Conservation (phyloP, 768 basidiomycete genomes). For the Mycena floridula region DNA sequence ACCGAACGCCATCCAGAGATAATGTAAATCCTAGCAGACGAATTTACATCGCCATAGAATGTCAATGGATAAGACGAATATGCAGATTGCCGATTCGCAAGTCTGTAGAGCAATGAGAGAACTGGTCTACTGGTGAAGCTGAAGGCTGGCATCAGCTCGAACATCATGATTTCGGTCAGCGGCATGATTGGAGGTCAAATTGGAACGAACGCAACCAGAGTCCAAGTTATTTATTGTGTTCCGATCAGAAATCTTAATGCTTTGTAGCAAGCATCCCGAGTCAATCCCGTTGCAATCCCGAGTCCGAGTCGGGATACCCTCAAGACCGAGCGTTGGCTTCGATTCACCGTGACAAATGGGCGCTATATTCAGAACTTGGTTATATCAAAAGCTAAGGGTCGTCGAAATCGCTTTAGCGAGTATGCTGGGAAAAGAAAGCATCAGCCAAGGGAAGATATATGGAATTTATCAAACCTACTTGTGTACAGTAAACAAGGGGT, state of each 20-base stretch:
- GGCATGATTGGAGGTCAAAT: not conserved
- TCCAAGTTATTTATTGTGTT: too few relatives aligned
- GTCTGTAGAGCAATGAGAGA: not conserved
- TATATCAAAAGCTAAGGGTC: slow-evolving; percentile 25
- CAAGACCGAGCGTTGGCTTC: too few relatives aligned
- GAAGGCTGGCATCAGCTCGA: not conserved
- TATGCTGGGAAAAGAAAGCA: slow-evolving; percentile 23
- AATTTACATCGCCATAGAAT: slow-evolving; percentile 1
- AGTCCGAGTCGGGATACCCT: too few relatives aligned
- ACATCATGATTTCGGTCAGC: not conserved
- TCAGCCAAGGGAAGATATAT: not conserved
- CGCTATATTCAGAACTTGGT: too few relatives aligned
- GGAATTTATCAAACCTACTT: slow-evolving; percentile 44
- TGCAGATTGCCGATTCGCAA: not conserved
- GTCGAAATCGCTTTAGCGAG: slow-evolving; percentile 49
- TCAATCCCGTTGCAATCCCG: too few relatives aligned
- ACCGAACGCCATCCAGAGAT: not conserved
- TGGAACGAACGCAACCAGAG: too few relatives aligned
- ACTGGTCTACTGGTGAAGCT: not conserved
- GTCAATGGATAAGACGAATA: slow-evolving; percentile 2
- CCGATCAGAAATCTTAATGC: too few relatives aligned
- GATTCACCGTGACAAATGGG: too few relatives aligned
- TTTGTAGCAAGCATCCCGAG: too few relatives aligned
- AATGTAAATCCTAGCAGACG: not conserved
- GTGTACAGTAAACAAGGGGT: slow-evolving; percentile 59